Evolutionary conservation across 495 filamentous ascomycete species (phyloP).

Genomic region (Penicillium chermesinum): DNA sequence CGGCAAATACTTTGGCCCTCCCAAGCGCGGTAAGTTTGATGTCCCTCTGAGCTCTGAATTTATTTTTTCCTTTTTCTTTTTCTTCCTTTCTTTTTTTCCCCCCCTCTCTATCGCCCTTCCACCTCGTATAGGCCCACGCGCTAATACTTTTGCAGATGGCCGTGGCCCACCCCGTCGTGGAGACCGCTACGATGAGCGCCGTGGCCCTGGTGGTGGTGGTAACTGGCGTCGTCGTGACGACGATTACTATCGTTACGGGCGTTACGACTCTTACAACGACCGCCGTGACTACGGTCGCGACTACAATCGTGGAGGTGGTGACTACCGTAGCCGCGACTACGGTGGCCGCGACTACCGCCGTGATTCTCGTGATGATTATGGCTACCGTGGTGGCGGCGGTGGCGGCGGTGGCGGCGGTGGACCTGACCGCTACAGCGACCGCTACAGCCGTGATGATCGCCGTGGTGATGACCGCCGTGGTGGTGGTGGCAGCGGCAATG

Average conservation of each 20-base stretch:
- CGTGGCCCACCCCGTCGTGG: slow-evolving; percentile 40
- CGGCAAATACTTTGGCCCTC: slow-evolving; percentile 98
- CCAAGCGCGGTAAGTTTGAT: slow-evolving; percentile 79
- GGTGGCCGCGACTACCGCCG: slow-evolving; percentile 50
- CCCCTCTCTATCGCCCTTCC: too few relatives aligned
- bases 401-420: slow-evolving; percentile 49
- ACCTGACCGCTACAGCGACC: slow-evolving; percentile 62
- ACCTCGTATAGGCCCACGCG: slow-evolving; percentile 19
- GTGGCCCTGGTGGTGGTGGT: slow-evolving; percentile 48
- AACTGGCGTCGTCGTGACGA: slow-evolving; percentile 41
- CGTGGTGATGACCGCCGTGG: slow-evolving; percentile 39
- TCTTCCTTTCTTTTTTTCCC: too few relatives aligned
- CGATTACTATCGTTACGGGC: slow-evolving; percentile 52
- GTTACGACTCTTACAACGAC: slow-evolving; percentile 42
- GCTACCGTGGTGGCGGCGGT: slow-evolving; percentile 52
- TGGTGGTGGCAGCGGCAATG: slow-evolving; percentile 44
- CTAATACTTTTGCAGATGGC: slow-evolving; percentile 47
- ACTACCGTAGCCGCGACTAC: slow-evolving; percentile 42
- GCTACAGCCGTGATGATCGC: slow-evolving; percentile 61
- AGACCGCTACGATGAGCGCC: slow-evolving; percentile 53
- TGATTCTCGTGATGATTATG: slow-evolving; percentile 48
- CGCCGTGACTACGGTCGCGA: slow-evolving; percentile 47
- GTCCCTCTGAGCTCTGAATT: neutral
- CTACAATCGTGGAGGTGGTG: slow-evolving; percentile 44
- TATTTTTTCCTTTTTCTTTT: too few relatives aligned